Percentiles rank a stretch among this genome's conserved stretches.
phyloP scores from a whole-genome alignment of 108 stramenopile species.

The Stephanodiscus minutulus region DNA sequence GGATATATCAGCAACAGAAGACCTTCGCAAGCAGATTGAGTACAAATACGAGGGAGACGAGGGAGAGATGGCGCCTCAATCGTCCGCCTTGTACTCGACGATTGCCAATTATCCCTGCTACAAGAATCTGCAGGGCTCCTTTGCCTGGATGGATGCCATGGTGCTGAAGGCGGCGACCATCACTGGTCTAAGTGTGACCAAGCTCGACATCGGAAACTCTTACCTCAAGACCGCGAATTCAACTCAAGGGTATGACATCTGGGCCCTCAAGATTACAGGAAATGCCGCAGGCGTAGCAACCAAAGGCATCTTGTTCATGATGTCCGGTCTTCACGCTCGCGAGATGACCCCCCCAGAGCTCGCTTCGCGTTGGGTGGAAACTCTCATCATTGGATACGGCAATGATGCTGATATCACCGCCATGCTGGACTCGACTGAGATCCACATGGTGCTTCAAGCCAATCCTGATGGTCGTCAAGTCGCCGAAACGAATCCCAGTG shows the following conservation, averaged over 20 bases:
- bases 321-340: conserved; percentile 39
- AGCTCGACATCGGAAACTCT: background rate
- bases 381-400: conserved; percentile 25
- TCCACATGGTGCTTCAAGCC: conserved; percentile 38
- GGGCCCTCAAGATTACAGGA: conserved; percentile 30
- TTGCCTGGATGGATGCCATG: conserved; percentile 12
- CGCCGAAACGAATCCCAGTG: conserved; percentile 37
- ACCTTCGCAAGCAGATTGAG: background rate
- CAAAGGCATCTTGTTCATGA: conserved; percentile 23
- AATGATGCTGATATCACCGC: conserved; percentile 47
- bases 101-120: conserved; percentile 15
- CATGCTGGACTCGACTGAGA: conserved; percentile 40
- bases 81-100: background rate
- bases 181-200: background rate
- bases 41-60: background rate
- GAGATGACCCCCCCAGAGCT: conserved; percentile 49
- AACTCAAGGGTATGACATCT: conserved; percentile 26
- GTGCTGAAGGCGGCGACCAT: background rate
- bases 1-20: background rate
- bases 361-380: conserved; percentile 17
- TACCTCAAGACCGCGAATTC: conserved; percentile 7
- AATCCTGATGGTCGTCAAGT: conserved; percentile 49
- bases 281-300: background rate
- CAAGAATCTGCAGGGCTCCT: conserved; percentile 14
- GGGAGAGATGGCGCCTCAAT: background rate